Percentiles rank a stretch among this genome's conserved stretches.
phyloP scores from a whole-genome alignment of 768 basidiomycete genomes.

The Lentinula lateritia region DNA sequence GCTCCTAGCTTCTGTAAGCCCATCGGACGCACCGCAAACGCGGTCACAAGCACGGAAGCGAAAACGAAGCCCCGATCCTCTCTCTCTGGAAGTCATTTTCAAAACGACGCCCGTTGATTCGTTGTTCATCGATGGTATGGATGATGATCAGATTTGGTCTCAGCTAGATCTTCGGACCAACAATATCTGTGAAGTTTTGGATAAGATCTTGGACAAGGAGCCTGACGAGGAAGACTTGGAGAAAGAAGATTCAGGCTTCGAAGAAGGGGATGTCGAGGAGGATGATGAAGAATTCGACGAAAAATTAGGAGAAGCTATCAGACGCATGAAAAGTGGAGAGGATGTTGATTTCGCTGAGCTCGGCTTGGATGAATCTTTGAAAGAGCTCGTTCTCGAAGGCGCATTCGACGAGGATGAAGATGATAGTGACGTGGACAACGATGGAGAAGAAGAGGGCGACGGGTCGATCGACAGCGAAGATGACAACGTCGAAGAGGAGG shows the following conservation, averaged over 20 bases:
- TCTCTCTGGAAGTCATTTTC: constrained; percentile 27
- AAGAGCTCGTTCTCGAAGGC: constrained; percentile 21
- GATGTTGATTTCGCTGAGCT: constrained; percentile 28
- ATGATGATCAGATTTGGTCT: constrained; percentile 86
- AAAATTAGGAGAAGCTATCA: constrained; percentile 24
- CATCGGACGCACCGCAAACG: constrained; percentile 68
- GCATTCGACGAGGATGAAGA: constrained; percentile 17
- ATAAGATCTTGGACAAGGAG: constrained; percentile 54
- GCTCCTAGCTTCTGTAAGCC: constrained; percentile 62
- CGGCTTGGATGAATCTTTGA: constrained; percentile 23
- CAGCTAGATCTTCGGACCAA: constrained; percentile 83
- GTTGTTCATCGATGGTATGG: constrained; percentile 75
- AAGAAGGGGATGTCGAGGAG: constrained; percentile 24
- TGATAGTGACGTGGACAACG: constrained; percentile 8
- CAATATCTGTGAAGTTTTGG: constrained; percentile 63
- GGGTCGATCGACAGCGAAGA: constrained; percentile 20
- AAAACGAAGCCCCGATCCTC: constrained; percentile 33
- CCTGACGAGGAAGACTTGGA: constrained; percentile 23
- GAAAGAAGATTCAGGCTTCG: constrained; percentile 23
- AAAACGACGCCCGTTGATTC: constrained; percentile 67
- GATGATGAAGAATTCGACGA: constrained; percentile 22
- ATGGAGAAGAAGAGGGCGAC: constrained; percentile 26
- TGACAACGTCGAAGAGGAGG: constrained; percentile 16
- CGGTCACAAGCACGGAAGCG: constrained; percentile 56
- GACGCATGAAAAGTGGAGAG: constrained; percentile 20